These are phyloP conservation scores for Arthrobotrys entomopaga DNA, from an alignment of 2,329 filamentous ascomycete species.

Conservation along the genomic window DNA sequence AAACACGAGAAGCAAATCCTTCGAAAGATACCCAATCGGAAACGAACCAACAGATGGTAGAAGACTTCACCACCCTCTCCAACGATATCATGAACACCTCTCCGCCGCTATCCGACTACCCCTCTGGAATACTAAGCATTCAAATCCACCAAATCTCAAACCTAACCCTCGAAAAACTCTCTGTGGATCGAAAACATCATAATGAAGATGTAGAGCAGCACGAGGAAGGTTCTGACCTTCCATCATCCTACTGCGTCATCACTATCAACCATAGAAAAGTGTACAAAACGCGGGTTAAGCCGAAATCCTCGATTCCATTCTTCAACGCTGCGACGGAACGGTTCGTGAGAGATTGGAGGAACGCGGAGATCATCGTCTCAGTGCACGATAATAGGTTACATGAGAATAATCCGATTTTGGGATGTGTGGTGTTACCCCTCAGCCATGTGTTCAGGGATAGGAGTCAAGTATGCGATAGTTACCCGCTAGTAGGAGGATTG, in stretches of 20 bases:
- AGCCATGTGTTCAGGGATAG: conserved; percentile 70
- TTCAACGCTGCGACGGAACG: conserved; percentile 81
- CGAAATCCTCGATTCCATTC: conserved; percentile 80
- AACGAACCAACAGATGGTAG: conserved; percentile 73
- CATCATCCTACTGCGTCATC: conserved; percentile 77
- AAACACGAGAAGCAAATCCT: conserved; percentile 73
- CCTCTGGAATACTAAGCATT: conserved; percentile 74
- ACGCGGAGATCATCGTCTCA: conserved; percentile 73
- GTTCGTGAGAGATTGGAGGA: conserved; percentile 75
- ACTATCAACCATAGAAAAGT: conserved; percentile 77
- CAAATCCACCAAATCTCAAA: conserved; percentile 79
- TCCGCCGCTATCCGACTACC: conserved; percentile 71
- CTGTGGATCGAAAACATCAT: conserved; percentile 34
- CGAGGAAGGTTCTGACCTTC: conserved; percentile 72
- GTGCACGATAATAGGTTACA: conserved; percentile 75
- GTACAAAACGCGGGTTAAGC: conserved; percentile 78
- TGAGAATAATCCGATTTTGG: conserved; percentile 76
- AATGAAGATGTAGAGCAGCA: conserved; percentile 68
- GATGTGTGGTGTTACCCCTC: conserved; percentile 75
- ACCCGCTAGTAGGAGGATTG: conserved; percentile 76
- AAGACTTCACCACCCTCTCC: conserved; percentile 71
- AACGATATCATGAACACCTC: conserved; percentile 75
- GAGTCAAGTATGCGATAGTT: conserved; percentile 73
- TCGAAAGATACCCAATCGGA: conserved; percentile 69
- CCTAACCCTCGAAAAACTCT: conserved; percentile 64